A percentile compares a stretch with the other conserved stretches of the same genome.
Conservation (phyloP, 2,329 filamentous ascomycete genomes). For the Purpureocillium lavendulum region DNA sequence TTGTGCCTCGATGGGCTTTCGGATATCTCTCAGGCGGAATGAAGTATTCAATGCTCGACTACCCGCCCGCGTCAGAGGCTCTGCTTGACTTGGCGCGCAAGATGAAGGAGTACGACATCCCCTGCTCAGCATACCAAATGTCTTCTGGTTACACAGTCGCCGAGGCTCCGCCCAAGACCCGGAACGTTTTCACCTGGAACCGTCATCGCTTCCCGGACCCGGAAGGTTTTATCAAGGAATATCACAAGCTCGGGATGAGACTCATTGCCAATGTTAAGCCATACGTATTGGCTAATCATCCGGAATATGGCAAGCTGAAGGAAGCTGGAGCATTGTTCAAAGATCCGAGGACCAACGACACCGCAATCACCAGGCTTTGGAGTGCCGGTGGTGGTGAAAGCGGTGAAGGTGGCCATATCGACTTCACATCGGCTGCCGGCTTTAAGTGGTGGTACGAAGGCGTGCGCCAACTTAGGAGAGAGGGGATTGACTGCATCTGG, state of each 20-base stretch:
- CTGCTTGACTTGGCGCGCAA: slow-evolving; percentile 53
- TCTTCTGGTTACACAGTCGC: slow-evolving; percentile 64
- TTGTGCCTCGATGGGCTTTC: slow-evolving; percentile 64
- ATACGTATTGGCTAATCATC: slow-evolving; percentile 59
- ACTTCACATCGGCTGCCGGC: slow-evolving; percentile 60
- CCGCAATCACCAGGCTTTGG: slow-evolving; percentile 58
- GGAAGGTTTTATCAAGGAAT: slow-evolving; percentile 51
- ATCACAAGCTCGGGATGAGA: slow-evolving; percentile 56
- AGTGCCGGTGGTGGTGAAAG: slow-evolving; percentile 61
- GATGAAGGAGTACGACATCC: slow-evolving; percentile 56
- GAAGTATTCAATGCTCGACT: slow-evolving; percentile 43
- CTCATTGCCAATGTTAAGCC: slow-evolving; percentile 67
- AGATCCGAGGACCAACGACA: slow-evolving; percentile 42
- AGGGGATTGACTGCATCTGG: slow-evolving; percentile 68
- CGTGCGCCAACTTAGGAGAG: slow-evolving; percentile 49
- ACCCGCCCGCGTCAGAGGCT: slow-evolving; percentile 45
- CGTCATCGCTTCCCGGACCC: slow-evolving; percentile 61
- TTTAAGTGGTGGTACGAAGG: slow-evolving; percentile 68
- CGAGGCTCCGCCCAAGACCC: slow-evolving; percentile 53
- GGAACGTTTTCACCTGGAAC: slow-evolving; percentile 48
- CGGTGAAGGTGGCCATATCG: slow-evolving; percentile 62
- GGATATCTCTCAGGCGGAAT: slow-evolving; percentile 62
- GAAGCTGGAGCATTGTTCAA: slow-evolving; percentile 54
- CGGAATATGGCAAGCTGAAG: slow-evolving; percentile 55
- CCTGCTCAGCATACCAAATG: slow-evolving; percentile 65